Conservation (phyloP, 805 yeast genomes). For the Kluyveromyces nonfermentans region DNA sequence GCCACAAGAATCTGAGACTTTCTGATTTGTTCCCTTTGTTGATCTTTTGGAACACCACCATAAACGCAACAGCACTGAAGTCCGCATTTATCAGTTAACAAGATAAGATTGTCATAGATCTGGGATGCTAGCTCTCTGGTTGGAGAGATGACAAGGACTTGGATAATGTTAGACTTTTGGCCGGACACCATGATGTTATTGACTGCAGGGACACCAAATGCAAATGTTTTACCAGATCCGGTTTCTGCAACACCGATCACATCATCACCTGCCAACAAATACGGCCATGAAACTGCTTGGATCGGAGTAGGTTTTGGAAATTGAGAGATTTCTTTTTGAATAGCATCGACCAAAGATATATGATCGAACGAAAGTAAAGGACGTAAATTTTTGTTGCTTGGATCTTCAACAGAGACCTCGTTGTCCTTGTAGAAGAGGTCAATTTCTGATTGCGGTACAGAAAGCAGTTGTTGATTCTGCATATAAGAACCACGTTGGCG, state of each 20-base stretch:
- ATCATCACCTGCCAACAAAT: constrained; percentile 64
- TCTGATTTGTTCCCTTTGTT: constrained; percentile 64
- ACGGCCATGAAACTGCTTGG: constrained; percentile 94
- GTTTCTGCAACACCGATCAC: constrained; percentile 98
- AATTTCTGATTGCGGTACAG: constrained; percentile 44
- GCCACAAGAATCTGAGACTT: constrained; percentile 80
- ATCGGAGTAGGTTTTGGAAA: constrained; percentile 93
- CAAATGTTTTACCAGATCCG: constrained; percentile 96
- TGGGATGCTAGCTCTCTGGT: constrained; percentile 97
- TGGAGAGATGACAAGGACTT: constrained; percentile 84
- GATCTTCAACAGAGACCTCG: constrained; percentile 75
- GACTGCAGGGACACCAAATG: constrained; percentile 96
- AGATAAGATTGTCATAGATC: constrained; percentile 71
- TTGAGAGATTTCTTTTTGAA: constrained; percentile 52
- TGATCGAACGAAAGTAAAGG: constrained; percentile 66
- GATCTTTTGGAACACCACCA: constrained; percentile 96
- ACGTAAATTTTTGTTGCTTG: constrained; percentile 38
- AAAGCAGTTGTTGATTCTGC: neutral
- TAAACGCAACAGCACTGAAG: constrained; percentile 76
- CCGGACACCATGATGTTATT: constrained; percentile 42
- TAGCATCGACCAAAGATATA: constrained; percentile 44
- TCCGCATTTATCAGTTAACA: constrained; percentile 49
- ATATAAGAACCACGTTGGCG: neutral
- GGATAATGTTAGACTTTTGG: constrained; percentile 39
- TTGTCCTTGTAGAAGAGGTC: constrained; percentile 56